Conservation (phyloP, 108 stramenopile genomes). For the Fistulifera pelliculosa region DNA sequence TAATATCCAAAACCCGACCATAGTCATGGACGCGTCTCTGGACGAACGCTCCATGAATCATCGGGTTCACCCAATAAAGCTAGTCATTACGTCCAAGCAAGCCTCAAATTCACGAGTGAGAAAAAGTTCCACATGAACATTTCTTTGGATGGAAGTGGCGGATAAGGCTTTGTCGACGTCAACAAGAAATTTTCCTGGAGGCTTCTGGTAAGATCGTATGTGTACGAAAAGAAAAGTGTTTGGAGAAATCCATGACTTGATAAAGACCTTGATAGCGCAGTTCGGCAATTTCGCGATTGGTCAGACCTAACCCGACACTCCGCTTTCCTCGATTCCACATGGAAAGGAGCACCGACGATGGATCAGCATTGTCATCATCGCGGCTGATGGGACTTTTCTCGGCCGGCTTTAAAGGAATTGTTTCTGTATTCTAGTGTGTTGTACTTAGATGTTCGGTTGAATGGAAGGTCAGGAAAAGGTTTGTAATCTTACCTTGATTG, state of each 20-base stretch:
- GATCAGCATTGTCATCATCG: conserved; percentile 35
- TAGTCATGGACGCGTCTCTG: conserved; percentile 88
- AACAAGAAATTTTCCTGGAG: conserved; percentile 92
- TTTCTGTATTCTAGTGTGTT: conserved; percentile 44
- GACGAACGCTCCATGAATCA: conserved; percentile 92
- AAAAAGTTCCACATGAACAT: conserved; percentile 98
- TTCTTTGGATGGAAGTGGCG: conserved; percentile 81
- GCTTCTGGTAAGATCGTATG: conserved; percentile 88
- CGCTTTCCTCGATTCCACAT: conserved; percentile 92
- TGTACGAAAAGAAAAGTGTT: conserved; percentile 97
- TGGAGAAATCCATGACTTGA: conserved; percentile 93
- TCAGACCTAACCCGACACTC: conserved; percentile 70
- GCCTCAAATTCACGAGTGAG: conserved; percentile 85
- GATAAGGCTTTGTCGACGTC: conserved; percentile 66
- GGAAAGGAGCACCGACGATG: conserved; percentile 62
- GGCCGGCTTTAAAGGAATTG: conserved; percentile 81
- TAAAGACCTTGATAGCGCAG: conserved; percentile 89
- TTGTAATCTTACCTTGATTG: conserved; percentile 50
- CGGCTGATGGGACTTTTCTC: conserved; percentile 25
- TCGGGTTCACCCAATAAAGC: conserved; percentile 84
- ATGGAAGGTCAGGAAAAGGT: too few species aligned
- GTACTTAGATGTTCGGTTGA: too few species aligned
- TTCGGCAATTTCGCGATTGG: conserved; percentile 83
- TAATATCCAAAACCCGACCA: conserved; percentile 82
- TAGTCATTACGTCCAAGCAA: conserved; percentile 67